phyloP scores from a whole-genome alignment of 306 rosid species.

The Acacia crassicarpa region DNA sequence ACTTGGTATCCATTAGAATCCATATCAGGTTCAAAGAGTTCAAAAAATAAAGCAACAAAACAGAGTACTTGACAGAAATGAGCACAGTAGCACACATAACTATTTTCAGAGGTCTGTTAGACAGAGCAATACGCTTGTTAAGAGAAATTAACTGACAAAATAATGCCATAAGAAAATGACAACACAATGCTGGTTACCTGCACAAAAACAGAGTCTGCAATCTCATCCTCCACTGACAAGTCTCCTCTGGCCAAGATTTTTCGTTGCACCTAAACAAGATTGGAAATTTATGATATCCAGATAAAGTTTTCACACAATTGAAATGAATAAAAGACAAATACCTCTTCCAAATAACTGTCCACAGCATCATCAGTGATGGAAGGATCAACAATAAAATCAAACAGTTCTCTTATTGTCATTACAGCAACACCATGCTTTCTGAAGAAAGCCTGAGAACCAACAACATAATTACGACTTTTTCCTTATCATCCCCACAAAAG shows the following conservation, averaged over 20 bases:
- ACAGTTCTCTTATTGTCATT: conserved; percentile 77
- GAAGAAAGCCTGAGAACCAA: conserved; percentile 71
- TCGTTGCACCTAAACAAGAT: conserved; percentile 56
- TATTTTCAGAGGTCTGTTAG: not conserved
- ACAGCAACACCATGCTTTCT: conserved; percentile 90
- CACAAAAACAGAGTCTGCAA: conserved; percentile 73
- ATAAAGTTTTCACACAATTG: conserved; percentile 21
- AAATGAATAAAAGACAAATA: conserved; percentile 26
- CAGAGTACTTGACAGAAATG: not conserved
- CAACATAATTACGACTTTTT: conserved; percentile 16
- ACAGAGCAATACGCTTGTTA: not conserved
- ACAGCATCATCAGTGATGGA: conserved; percentile 72
- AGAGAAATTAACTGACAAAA: not conserved
- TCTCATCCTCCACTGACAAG: conserved; percentile 74
- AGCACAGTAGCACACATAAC: not conserved
- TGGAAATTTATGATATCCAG: conserved; percentile 3
- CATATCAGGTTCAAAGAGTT: not conserved
- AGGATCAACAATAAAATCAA: conserved; percentile 89
- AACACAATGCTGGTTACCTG: conserved; percentile 51
- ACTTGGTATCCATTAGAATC: not conserved
- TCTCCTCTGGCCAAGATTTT: conserved; percentile 64
- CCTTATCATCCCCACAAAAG: not conserved
- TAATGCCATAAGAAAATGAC: not conserved
- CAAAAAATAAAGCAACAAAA: not conserved
- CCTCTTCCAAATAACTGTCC: conserved; percentile 84